Percentiles rank a stretch among this genome's conserved stretches.
phyloP scores from a whole-genome alignment of 805 yeast genomes.

The Diddensiella santjacobensis region DNA sequence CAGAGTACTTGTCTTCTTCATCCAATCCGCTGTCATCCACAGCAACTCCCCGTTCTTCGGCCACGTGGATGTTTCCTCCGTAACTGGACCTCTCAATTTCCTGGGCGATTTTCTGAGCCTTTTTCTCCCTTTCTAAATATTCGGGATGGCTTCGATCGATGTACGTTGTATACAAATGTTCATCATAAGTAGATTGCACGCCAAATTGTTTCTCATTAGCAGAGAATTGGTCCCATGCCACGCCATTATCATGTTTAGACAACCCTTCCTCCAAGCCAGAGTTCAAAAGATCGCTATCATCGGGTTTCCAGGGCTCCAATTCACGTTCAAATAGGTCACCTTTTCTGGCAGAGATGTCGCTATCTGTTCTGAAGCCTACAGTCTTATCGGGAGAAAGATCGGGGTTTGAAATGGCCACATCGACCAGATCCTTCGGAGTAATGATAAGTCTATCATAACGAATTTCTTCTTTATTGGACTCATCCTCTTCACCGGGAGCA shows the following conservation, averaged over 20 bases:
- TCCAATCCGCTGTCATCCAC: constrained; percentile 85
- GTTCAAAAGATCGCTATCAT: constrained; percentile 36
- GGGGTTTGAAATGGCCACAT: constrained; percentile 43
- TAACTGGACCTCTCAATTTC: constrained; percentile 71
- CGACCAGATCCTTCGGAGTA: constrained; percentile 49
- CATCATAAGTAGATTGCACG: constrained; percentile 78
- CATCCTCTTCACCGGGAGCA: constrained; percentile 35
- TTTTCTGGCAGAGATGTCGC: constrained; percentile 65
- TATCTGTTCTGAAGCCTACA: constrained; percentile 70
- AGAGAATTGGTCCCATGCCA: constrained; percentile 88
- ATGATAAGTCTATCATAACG: constrained; percentile 41
- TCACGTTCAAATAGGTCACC: constrained; percentile 56
- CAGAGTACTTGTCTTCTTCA: constrained; percentile 95
- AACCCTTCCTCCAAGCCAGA: constrained; percentile 36
- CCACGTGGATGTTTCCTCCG: constrained; percentile 71
- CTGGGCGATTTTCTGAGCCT: constrained; percentile 74
- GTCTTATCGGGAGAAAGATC: constrained; percentile 32
- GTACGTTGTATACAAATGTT: constrained; percentile 80
- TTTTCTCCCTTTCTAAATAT: constrained; percentile 55
- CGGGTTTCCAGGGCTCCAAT: constrained; percentile 83
- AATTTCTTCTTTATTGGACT: constrained; percentile 32
- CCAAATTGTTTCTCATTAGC: constrained; percentile 90
- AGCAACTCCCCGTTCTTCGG: constrained; percentile 81
- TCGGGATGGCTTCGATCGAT: constrained; percentile 69
- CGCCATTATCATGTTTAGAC: constrained; percentile 18